Conservation (phyloP, 2,329 filamentous ascomycete genomes). For the Dothideomycetidae sp. region DNA sequence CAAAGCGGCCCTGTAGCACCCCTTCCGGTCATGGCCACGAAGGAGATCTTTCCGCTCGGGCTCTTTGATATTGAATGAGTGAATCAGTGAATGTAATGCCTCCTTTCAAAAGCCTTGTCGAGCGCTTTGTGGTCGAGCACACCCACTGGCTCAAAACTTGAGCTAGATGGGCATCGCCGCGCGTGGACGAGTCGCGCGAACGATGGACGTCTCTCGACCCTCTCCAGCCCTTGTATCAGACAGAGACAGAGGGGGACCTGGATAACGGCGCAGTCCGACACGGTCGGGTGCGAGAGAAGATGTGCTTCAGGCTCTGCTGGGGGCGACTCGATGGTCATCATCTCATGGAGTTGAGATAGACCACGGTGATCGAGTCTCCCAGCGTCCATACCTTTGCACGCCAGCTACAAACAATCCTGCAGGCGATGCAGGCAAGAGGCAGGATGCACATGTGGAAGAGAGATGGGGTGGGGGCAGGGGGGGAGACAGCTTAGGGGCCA, state of each 20-base stretch:
- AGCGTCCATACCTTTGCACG: no score
- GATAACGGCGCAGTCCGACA: constrained; percentile 70
- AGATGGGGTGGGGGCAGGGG: constrained; percentile 35
- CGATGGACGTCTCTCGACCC: constrained; percentile 49
- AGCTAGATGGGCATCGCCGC: neutral
- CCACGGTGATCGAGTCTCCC: no score
- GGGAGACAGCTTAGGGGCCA: neutral
- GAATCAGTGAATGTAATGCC: constrained; percentile 46
- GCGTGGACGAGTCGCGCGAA: constrained; percentile 27
- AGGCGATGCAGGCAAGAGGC: constrained; percentile 19
- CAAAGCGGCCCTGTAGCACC: no score
- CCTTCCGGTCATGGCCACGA: no score
- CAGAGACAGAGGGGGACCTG: constrained; percentile 43
- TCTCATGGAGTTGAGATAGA: no score
- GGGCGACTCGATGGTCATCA: constrained; percentile 38
- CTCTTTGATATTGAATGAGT: constrained; percentile 39
- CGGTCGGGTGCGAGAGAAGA: constrained; percentile 56
- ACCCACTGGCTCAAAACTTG: constrained; percentile 43
- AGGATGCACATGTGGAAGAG: constrained; percentile 44
- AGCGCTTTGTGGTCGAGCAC: constrained; percentile 47
- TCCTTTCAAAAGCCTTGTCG: constrained; percentile 48
- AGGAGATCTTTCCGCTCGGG: constrained; percentile 47
- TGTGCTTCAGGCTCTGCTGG: constrained; percentile 72
- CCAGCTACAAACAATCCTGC: no score
- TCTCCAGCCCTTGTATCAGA: constrained; percentile 45